Conservation (phyloP, 1,139 yeast species). For the Suhomyces panamericanus region DNA sequence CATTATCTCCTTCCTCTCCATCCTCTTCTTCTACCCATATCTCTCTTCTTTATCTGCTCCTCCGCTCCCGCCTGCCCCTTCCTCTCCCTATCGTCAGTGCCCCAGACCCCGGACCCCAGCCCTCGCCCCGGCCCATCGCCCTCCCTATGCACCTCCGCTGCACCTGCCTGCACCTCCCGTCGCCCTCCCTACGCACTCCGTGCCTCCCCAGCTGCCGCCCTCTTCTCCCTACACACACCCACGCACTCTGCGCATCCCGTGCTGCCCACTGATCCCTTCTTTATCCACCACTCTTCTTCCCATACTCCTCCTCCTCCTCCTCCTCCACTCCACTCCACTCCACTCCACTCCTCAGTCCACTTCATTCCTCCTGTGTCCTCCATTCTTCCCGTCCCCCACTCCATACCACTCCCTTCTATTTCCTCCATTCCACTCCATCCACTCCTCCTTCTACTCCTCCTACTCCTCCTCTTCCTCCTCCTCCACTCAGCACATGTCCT, state of each 20-base stretch:
- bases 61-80: neutral
- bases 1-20: too few relatives aligned
- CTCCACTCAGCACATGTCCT: conserved; percentile 11
- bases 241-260: conserved; percentile 8
- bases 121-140: neutral
- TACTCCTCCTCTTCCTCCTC: neutral
- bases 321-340: neutral
- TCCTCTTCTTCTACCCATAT: neutral
- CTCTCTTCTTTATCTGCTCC: neutral
- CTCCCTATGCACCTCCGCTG: neutral
- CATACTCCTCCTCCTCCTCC: neutral
- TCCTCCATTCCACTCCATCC: neutral
- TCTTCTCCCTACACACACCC: neutral
- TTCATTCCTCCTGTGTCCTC: neutral
- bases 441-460: neutral
- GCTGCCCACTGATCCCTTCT: conserved; percentile 8
- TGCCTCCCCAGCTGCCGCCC: neutral
- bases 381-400: neutral
- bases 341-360: too few relatives aligned
- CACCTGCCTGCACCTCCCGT: neutral
- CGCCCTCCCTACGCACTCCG: neutral
- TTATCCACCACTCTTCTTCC: neutral
- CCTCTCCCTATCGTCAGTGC: neutral
- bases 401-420: too few relatives aligned
- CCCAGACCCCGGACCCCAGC: neutral